A percentile compares a stretch with the other conserved stretches of the same genome.
Evolutionary conservation across 768 basidiomycete genomes (phyloP).

Genomic region (Serendipita sp.): DNA sequence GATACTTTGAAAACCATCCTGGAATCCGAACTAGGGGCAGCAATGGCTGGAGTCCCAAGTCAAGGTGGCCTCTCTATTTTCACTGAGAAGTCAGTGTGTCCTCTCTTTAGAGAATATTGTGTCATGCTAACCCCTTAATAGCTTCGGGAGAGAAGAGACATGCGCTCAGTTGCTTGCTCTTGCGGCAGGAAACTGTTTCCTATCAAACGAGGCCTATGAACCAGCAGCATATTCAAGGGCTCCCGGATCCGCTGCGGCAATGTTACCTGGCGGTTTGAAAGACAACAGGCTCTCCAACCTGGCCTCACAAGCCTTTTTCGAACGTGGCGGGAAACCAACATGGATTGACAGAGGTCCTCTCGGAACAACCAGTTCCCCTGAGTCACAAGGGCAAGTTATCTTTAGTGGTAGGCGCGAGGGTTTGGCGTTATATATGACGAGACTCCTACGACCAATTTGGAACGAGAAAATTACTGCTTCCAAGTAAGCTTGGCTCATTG

Average conservation of each 20-base stretch:
- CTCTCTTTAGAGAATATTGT: no score
- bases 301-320: slow-evolving; percentile 3
- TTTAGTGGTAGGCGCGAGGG: slow-evolving; percentile 85
- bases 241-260: neutral
- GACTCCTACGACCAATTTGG: slow-evolving; percentile 80
- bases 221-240: neutral
- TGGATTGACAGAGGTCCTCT: slow-evolving; percentile 3
- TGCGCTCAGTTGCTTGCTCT: slow-evolving; percentile 83
- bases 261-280: neutral
- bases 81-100: slow-evolving; percentile 44
- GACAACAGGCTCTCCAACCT: neutral
- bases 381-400: slow-evolving; percentile 27
- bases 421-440: slow-evolving; percentile 68
- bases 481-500: slow-evolving; percentile 28
- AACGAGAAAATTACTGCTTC: slow-evolving; percentile 53
- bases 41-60: slow-evolving; percentile 19
- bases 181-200: slow-evolving; percentile 67
- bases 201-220: slow-evolving; percentile 18
- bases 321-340: slow-evolving; percentile 6
- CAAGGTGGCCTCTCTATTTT: slow-evolving; percentile 45
- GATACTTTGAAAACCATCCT: slow-evolving; percentile 72
- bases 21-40: slow-evolving; percentile 64
- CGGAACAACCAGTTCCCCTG: slow-evolving; percentile 29
- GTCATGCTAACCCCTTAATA: slow-evolving; percentile 18
- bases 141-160: slow-evolving; percentile 82